Conservation (phyloP, 345 rosid species). For the Laguncularia racemosa region DNA sequence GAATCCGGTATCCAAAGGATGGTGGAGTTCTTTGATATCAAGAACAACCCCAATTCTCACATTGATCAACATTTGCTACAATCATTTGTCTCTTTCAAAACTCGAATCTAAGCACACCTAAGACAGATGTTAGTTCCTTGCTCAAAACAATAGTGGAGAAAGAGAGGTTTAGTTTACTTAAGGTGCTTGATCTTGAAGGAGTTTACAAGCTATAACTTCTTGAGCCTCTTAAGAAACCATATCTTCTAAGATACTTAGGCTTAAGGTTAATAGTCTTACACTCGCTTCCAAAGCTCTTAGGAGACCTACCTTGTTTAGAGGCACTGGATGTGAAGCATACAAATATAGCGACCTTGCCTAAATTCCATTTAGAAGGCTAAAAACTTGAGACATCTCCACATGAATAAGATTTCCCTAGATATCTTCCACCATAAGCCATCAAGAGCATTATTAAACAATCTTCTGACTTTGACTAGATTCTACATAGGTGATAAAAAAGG, state of each 20-base stretch:
- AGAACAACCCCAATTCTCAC: background rate
- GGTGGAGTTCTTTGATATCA: constrained; percentile 9
- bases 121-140: constrained; percentile 10
- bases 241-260: constrained; percentile 18
- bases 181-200: constrained; percentile 26
- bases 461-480: constrained; percentile 27
- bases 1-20: constrained; percentile 8
- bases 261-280: constrained; percentile 25
- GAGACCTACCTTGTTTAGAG: constrained; percentile 12
- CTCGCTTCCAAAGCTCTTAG: constrained; percentile 18
- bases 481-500: constrained; percentile 10
- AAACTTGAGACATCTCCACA: constrained; percentile 19
- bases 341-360: constrained; percentile 16
- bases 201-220: constrained; percentile 27
- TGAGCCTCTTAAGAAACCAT: constrained; percentile 12
- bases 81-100: constrained; percentile 15
- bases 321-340: no score
- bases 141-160: no score
- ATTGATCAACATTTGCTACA: constrained; percentile 8
- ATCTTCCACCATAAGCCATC: background rate
- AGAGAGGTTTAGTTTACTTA: constrained; percentile 14
- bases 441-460: no score
- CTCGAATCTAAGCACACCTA: constrained; percentile 12
- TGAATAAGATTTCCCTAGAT: constrained; percentile 15
- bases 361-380: constrained; percentile 19